phyloP scores from a whole-genome alignment of 768 basidiomycete species.

The Lepiota subincarnata region DNA sequence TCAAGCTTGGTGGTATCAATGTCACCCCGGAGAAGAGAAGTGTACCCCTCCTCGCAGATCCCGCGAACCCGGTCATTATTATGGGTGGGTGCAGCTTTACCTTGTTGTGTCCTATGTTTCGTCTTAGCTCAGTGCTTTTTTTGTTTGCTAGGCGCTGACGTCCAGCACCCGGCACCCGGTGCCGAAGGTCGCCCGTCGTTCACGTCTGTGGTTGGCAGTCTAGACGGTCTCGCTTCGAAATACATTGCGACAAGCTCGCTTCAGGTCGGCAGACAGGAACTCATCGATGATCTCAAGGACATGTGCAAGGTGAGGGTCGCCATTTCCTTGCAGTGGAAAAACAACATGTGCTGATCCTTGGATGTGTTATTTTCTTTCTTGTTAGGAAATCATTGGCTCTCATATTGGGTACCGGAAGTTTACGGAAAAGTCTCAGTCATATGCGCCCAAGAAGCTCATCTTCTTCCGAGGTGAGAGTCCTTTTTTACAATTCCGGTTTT shows the following conservation, averaged over 20 bases:
- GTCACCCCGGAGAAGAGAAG: conserved; percentile 62
- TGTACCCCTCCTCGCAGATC: conserved; percentile 55
- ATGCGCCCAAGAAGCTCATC: conserved; percentile 54
- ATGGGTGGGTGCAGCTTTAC: conserved; percentile 46
- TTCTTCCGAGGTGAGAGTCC: conserved; percentile 58
- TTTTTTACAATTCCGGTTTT: conserved; percentile 5
- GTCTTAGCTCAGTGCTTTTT: background rate
- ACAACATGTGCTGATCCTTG: background rate
- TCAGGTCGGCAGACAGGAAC: conserved; percentile 59
- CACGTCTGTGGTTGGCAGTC: conserved; percentile 69
- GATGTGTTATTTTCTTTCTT: background rate
- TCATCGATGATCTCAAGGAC: conserved; percentile 59
- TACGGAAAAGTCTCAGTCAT: conserved; percentile 40
- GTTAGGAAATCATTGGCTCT: conserved; percentile 47
- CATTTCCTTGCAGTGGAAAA: background rate
- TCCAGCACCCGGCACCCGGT: conserved; percentile 77
- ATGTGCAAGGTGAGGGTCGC: conserved; percentile 52
- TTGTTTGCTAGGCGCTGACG: conserved; percentile 62
- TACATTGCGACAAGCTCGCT: conserved; percentile 53
- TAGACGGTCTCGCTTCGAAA: conserved; percentile 67
- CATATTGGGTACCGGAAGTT: conserved; percentile 49
- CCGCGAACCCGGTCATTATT: conserved; percentile 67
- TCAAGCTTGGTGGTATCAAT: conserved; percentile 81
- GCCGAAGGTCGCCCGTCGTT: conserved; percentile 70
- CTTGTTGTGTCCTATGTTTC: background rate